Percentiles rank a stretch among this genome's conserved stretches.
These are phyloP conservation scores for Wolfiporia cocos DNA, from an alignment of 1,284 basidiomycete genomes.

Conservation along the genomic window DNA sequence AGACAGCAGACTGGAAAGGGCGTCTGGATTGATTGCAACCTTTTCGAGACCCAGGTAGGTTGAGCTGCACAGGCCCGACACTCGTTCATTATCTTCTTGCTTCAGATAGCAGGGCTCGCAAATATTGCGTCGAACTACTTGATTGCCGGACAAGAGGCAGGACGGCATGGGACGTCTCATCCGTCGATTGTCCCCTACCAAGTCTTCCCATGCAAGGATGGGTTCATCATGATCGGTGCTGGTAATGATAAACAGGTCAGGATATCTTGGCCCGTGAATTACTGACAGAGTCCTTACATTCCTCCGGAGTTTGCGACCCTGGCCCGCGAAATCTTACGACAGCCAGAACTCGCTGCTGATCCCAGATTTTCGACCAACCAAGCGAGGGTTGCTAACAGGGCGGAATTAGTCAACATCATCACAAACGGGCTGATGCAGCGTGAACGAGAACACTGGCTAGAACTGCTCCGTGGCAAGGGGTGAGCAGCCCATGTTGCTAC, in stretches of 20 bases:
- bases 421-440: slow-evolving; percentile 52
- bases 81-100: no score
- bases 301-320: slow-evolving; percentile 62
- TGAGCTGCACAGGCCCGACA: no score
- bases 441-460: slow-evolving; percentile 68
- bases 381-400: slow-evolving; percentile 73
- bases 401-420: slow-evolving; percentile 69
- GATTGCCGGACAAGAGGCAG: slow-evolving; percentile 80
- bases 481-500: slow-evolving; percentile 24
- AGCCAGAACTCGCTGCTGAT: slow-evolving; percentile 52
- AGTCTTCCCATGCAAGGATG: slow-evolving; percentile 84
- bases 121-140: slow-evolving; percentile 95
- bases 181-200: slow-evolving; percentile 91
- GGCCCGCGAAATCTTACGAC: slow-evolving; percentile 50
- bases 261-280: slow-evolving; percentile 1
- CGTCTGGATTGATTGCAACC: slow-evolving; percentile 85
- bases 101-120: slow-evolving; percentile 81
- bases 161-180: slow-evolving; percentile 88
- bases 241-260: slow-evolving; percentile 84
- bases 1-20: slow-evolving; percentile 83
- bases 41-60: slow-evolving; percentile 80
- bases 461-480: slow-evolving; percentile 71
- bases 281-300: neutral
- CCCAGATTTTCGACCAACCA: slow-evolving; percentile 69
- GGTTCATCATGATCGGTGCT: slow-evolving; percentile 92